Percentiles rank a stretch among this genome's conserved stretches.
These are phyloP conservation scores for Cardiospermum halicacabum DNA, from an alignment of 345 rosid genomes.

Conservation along the genomic window DNA sequence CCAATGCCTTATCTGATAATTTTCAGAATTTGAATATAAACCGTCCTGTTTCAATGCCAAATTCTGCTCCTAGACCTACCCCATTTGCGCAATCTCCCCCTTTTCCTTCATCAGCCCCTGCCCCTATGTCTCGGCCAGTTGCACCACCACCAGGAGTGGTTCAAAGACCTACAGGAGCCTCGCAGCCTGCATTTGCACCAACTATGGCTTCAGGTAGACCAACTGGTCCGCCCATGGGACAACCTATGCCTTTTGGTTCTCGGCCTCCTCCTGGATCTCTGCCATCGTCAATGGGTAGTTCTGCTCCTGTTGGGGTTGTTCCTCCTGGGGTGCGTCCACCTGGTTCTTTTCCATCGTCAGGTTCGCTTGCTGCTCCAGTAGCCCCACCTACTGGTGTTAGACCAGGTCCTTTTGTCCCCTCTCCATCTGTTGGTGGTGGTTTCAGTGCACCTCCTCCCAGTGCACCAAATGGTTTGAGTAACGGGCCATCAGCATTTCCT, in stretches of 20 bases:
- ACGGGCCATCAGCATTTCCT: slow-evolving; percentile 39
- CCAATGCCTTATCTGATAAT: slow-evolving; percentile 40
- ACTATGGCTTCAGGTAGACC: slow-evolving; percentile 55
- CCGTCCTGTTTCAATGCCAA: slow-evolving; percentile 37
- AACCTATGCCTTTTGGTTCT: slow-evolving; percentile 50
- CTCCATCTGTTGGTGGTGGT: slow-evolving; percentile 28
- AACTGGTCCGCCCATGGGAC: slow-evolving; percentile 45
- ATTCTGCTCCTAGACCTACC: slow-evolving; percentile 53
- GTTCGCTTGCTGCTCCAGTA: slow-evolving; percentile 25
- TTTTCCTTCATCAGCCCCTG: slow-evolving; percentile 37
- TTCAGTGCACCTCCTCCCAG: slow-evolving; percentile 30
- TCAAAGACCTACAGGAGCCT: slow-evolving; percentile 46
- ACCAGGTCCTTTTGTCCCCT: slow-evolving; percentile 40
- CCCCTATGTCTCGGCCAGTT: slow-evolving; percentile 63
- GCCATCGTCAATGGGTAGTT: slow-evolving; percentile 35
- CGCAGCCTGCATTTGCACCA: slow-evolving; percentile 39
- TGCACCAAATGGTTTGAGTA: slow-evolving; percentile 18
- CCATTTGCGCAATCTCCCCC: slow-evolving; percentile 52
- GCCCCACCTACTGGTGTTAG: slow-evolving; percentile 43
- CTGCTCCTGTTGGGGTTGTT: slow-evolving; percentile 21
- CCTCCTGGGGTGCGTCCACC: slow-evolving; percentile 26
- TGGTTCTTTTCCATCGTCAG: slow-evolving; percentile 29
- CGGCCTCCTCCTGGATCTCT: slow-evolving; percentile 54
- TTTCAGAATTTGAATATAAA: slow-evolving; percentile 65
- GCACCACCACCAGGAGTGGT: slow-evolving; percentile 40